A percentile compares a stretch with the other conserved stretches of the same genome.
Evolutionary conservation across 805 yeast genomes (phyloP).

Genomic region (Candida berthetii): DNA sequence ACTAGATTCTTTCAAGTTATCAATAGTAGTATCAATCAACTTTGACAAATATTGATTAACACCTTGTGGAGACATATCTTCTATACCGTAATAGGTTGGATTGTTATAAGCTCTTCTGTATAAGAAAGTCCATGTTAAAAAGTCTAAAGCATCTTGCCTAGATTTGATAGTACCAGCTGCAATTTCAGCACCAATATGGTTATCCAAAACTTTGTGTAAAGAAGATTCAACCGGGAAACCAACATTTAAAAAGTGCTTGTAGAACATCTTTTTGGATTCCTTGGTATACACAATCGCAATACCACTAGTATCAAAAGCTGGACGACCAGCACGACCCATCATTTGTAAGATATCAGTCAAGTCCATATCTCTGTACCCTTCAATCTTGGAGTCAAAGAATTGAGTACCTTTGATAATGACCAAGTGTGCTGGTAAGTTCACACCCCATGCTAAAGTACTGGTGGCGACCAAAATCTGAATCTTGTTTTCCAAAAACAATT

Average conservation of each 20-base stretch:
- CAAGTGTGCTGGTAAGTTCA: slow-evolving; percentile 94
- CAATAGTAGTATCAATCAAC: slow-evolving; percentile 64
- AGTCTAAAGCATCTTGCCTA: slow-evolving; percentile 88
- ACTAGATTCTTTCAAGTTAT: slow-evolving; percentile 61
- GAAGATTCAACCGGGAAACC: slow-evolving; percentile 95
- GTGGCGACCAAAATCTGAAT: slow-evolving; percentile 90
- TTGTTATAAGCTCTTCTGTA: slow-evolving; percentile 89
- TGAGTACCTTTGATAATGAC: slow-evolving; percentile 97
- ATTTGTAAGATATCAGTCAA: slow-evolving; percentile 95
- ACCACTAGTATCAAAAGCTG: slow-evolving; percentile 90
- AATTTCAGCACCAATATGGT: slow-evolving; percentile 93
- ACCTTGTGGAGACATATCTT: slow-evolving; percentile 67
- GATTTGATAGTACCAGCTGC: slow-evolving; percentile 92
- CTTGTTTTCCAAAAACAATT: slow-evolving; percentile 76
- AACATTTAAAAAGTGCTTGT: slow-evolving; percentile 79
- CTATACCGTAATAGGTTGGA: slow-evolving; percentile 87
- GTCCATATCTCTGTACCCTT: slow-evolving; percentile 91
- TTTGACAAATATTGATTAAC: slow-evolving; percentile 70
- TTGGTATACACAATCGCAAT: slow-evolving; percentile 88
- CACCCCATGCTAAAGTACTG: slow-evolving; percentile 99
- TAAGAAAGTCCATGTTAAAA: slow-evolving; percentile 95
- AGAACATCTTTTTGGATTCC: slow-evolving; percentile 75
- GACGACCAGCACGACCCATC: slow-evolving; percentile 99
- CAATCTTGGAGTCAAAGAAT: slow-evolving; percentile 87
- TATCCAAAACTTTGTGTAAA: slow-evolving; percentile 71